Evolutionary conservation across 495 filamentous ascomycete species (phyloP), one percentile per base, ranked within the genome.

Genomic region (Friedmanniomyces endolithicus): DNA sequence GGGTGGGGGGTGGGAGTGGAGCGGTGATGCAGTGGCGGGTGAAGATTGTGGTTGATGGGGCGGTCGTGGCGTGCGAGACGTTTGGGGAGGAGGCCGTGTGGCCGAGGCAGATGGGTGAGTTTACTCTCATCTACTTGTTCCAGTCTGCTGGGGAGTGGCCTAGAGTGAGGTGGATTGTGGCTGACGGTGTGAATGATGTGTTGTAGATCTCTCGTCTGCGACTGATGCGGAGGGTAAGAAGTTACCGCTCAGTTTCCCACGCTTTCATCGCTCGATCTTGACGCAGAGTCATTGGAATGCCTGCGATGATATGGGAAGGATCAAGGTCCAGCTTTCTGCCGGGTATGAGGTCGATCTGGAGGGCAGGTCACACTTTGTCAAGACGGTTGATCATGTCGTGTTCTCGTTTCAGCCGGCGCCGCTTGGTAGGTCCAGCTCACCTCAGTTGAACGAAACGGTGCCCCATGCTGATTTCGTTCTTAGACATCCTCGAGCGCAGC

Each of bases 361-460:
- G 33, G 66, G 62, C n/a, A 70, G 67, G 11, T 67, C 70, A 0
- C 79, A 79, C 0, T 84, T 88, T 54, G 81, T 88, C 60, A 71
- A 82, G 40, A 74, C 86, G 59, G 85, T 81, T 61, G 85, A 89
- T 65, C 64, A 88, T 22, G 78, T 90, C 45, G 76, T 76, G 6
- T 89, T 95, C 65, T 82, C 87, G 7, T 95, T 94, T 60, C 87
- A 92, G 64, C 87, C 90, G 75, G 87, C 85, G 45, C 88, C 88
- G 6, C 68, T 86, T 24, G 75, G 88, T 90, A 70, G 16, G 37
- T 41, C 66, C 74, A 45, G 16, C 23, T 14, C 23, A 22, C 33
- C 29, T 19, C 44, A 17, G 1, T 1, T 25, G 11, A 25, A 11
- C 23, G n/a, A n/a, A n/a, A n/a, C n/a, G n/a, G n/a, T n/a, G n/a